Percentiles rank a stretch among this genome's conserved stretches.
phyloP scores from a whole-genome alignment of 2,329 filamentous ascomycete genomes.

The Elsinoe batatas region DNA sequence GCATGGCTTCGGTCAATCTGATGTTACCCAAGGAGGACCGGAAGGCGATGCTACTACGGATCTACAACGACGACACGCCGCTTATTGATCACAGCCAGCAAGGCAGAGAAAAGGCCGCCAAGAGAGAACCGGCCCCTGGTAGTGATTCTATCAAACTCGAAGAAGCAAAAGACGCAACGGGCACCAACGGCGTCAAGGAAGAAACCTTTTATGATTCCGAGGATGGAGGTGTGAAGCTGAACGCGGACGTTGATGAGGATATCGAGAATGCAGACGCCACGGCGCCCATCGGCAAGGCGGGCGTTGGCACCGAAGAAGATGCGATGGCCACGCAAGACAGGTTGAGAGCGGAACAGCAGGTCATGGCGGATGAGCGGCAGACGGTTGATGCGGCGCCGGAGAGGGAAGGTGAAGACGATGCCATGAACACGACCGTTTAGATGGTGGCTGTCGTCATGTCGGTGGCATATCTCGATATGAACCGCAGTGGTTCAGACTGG shows the following conservation, averaged over 20 bases:
- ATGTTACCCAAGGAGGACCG: conserved; percentile 98
- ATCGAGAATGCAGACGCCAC: conserved; percentile 18
- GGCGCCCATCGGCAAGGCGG: conserved; percentile 18
- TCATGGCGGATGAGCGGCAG: conserved; percentile 28
- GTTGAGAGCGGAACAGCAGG: conserved; percentile 31
- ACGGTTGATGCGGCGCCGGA: conserved; percentile 34
- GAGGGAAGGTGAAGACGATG: conserved; percentile 37
- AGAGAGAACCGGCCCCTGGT: background rate
- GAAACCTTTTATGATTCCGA: conserved; percentile 21
- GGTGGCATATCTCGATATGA: background rate
- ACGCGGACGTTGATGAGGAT: conserved; percentile 25
- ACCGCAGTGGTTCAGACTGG: no score
- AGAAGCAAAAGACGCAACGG: background rate
- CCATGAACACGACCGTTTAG: conserved; percentile 39
- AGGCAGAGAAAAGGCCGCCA: background rate
- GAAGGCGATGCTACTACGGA: conserved; percentile 74
- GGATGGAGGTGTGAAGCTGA: conserved; percentile 16
- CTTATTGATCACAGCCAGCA: conserved; percentile 55
- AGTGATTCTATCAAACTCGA: background rate
- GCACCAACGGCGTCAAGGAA: background rate
- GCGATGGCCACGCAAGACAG: conserved; percentile 32
- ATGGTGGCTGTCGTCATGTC: background rate
- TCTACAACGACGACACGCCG: conserved; percentile 83
- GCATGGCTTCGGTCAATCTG: conserved; percentile 80
- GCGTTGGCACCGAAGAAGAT: conserved; percentile 26